A percentile compares a stretch with the other conserved stretches of the same genome.
phyloP scores from a whole-genome alignment of 495 filamentous ascomycete species.

The Cercophora samala region DNA sequence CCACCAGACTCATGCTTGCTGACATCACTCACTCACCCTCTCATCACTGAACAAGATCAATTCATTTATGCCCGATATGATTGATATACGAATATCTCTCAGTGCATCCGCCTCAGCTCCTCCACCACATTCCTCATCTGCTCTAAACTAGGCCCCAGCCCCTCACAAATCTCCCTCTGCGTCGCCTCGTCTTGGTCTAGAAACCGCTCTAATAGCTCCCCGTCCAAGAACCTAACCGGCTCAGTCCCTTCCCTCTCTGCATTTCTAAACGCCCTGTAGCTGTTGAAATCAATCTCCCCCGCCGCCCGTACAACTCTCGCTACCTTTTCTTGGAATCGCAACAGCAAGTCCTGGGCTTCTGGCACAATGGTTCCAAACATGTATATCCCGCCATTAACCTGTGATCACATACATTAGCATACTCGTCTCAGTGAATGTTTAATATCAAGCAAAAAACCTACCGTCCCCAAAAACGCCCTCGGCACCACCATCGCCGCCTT shows the following conservation, averaged over 20 bases:
- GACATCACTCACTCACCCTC: conserved; percentile 5
- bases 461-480: conserved; percentile 84
- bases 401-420: conserved; percentile 20
- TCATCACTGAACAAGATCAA: not conserved
- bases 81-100: not conserved
- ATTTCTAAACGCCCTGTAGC: conserved; percentile 75
- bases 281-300: conserved; percentile 68
- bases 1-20: not conserved
- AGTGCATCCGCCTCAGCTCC: conserved; percentile 69
- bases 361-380: conserved; percentile 75
- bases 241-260: conserved; percentile 65
- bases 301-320: conserved; percentile 58
- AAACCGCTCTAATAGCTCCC: conserved; percentile 85
- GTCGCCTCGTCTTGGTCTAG: conserved; percentile 60
- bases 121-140: conserved; percentile 70
- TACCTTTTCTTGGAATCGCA: conserved; percentile 73
- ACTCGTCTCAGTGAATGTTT: conserved; percentile 18
- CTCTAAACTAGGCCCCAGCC: conserved; percentile 62
- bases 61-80: not conserved
- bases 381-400: conserved; percentile 91
- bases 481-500: conserved; percentile 66
- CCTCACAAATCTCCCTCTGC: conserved; percentile 64
- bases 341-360: conserved; percentile 70
- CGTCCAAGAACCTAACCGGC: conserved; percentile 87
- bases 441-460: conserved; percentile 44